phyloP scores from a whole-genome alignment of 2,329 filamentous ascomycete genomes.

The Hymenotorrendiella dingleyae region DNA sequence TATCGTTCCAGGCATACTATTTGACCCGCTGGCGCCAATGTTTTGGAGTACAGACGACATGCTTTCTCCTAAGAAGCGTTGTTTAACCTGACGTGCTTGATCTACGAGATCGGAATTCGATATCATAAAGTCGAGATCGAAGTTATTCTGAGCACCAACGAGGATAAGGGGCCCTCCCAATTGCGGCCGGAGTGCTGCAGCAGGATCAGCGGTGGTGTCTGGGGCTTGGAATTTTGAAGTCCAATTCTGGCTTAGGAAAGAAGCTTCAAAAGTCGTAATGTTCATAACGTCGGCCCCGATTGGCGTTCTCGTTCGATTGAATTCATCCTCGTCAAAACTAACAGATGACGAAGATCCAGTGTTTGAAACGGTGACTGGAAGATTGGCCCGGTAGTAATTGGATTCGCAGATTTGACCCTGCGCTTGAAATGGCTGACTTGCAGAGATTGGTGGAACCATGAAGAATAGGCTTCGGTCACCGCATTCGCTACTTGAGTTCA shows the following conservation, averaged over 20 bases:
- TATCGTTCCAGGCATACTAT: slow-evolving; percentile 1
- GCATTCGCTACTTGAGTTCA: slow-evolving; percentile 12
- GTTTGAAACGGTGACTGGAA: slow-evolving; percentile 10
- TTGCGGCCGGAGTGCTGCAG: neutral
- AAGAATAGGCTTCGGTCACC: slow-evolving; percentile 11
- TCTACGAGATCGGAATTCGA: slow-evolving; percentile 4
- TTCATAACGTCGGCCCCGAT: slow-evolving; percentile 2
- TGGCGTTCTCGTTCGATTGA: neutral
- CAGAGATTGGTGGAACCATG: slow-evolving; percentile 4
- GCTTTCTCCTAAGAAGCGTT: slow-evolving; percentile 15
- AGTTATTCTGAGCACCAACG: slow-evolving; percentile 11
- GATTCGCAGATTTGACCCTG: slow-evolving; percentile 12
- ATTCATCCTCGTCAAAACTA: slow-evolving; percentile 6
- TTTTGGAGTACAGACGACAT: slow-evolving; percentile 8
- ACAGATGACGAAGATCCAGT: slow-evolving; percentile 3
- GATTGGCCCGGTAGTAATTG: slow-evolving; percentile 9
- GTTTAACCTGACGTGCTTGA: slow-evolving; percentile 14
- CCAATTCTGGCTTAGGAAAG: slow-evolving; percentile 15
- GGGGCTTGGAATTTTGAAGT: slow-evolving; percentile 12
- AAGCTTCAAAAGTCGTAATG: slow-evolving; percentile 9
- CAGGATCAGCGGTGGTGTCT: neutral
- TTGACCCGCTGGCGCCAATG: slow-evolving; percentile 3
- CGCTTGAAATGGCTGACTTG: slow-evolving; percentile 8
- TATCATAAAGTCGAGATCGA: slow-evolving; percentile 11
- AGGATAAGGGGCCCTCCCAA: slow-evolving; percentile 10